Evolutionary conservation across 1,284 basidiomycete species (phyloP), one percentile per base, ranked within the genome.

Genomic region (Microbotryum lychnidis-dioicae): DNA sequence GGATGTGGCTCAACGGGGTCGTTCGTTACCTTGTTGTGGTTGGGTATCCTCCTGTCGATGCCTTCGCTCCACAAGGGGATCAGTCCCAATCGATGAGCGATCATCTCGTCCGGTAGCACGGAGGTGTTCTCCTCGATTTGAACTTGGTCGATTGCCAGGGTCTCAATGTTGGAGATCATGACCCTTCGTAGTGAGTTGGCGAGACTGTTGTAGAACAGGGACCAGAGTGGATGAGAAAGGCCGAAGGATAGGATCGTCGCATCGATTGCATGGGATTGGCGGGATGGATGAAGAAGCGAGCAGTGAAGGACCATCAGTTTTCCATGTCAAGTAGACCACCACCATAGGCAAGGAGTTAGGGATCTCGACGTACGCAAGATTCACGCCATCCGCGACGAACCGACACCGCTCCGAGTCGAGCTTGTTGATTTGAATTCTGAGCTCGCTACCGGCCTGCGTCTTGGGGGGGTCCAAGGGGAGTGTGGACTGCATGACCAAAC

Each of bases 131-230:
- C 83, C 66, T 87, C 82, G 69, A 98, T 87, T 75, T 94, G 89
- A 4, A 98, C 94, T 77, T 94, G 86, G 78, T 98, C 96, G 71
- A 99, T 97, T 29, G 93, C 94, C 91, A 97, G 81, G 62, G 92
- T 96, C 18, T 91, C 89, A 64, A 97, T 84, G 75, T 94, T 90
- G n/a, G 91, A 91, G 79, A 96, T 92, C 80, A 94, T 85, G 29
- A 90, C 87, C 71, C 92, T 81, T 70, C 92, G 81, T 51, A 96
- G 73, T 3, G 89, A 90, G 76, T 94, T 94, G 55, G 90, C 91
- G 71, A 93, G 87, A 51, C 89, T 88, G 67, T 1, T 4, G 20
- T 8, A 45, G 33, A 10, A 14, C 3, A 51, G 5, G 4, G 6
- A n/a, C 21, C 33, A 27, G 53, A 46, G 14, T 16, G 14, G 14